phyloP scores from a whole-genome alignment of 257 asterid genomes.

The Solanum ahanhuiri region DNA sequence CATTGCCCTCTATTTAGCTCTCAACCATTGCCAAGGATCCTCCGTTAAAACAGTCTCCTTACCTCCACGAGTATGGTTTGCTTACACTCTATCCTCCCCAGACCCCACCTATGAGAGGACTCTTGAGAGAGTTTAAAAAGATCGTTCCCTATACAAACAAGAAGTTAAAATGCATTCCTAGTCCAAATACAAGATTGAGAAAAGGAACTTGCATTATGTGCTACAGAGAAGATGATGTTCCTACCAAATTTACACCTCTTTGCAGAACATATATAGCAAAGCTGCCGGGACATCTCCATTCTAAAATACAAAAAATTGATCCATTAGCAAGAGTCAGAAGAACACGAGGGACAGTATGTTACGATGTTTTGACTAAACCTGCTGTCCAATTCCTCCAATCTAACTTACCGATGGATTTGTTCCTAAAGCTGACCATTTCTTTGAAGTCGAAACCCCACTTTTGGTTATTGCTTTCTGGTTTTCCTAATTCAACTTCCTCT shows the following conservation, averaged over 20 bases:
- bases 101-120: neutral
- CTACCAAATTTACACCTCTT: conserved; percentile 8
- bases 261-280: neutral
- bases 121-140: neutral
- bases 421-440: too few relatives aligned
- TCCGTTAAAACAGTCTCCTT: neutral
- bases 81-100: neutral
- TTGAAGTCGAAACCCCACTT: too few relatives aligned
- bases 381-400: too few relatives aligned
- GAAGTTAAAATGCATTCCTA: neutral
- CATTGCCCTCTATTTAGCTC: neutral
- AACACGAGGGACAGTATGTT: neutral
- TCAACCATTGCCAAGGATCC: neutral
- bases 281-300: neutral
- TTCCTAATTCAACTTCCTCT: too few relatives aligned
- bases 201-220: neutral
- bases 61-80: neutral
- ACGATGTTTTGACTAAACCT: too few relatives aligned
- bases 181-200: neutral
- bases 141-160: neutral
- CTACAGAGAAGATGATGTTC: neutral
- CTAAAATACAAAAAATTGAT: neutral
- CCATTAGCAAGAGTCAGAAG: neutral
- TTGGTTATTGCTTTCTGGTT: too few relatives aligned
- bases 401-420: too few relatives aligned